phyloP scores from a whole-genome alignment of 140 eudicot species.

The Erigeron philadelphicus region DNA sequence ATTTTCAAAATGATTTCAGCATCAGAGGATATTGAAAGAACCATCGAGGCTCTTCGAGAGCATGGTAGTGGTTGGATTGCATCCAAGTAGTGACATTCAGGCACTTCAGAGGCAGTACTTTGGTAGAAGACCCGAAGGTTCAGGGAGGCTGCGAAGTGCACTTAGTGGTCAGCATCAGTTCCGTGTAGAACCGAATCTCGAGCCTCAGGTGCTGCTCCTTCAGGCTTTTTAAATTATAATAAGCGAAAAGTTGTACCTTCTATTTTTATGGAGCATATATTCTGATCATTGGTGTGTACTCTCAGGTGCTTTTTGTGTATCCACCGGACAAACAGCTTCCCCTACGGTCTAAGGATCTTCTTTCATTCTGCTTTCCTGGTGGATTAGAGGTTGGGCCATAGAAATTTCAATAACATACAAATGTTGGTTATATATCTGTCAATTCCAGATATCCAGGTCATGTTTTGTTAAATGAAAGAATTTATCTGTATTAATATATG shows the following conservation, averaged over 20 bases:
- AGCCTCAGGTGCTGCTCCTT: constrained; percentile 71
- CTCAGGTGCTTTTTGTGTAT: constrained; percentile 87
- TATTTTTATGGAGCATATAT: constrained; percentile 10
- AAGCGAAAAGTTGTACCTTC: neutral
- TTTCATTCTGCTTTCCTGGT: constrained; percentile 97
- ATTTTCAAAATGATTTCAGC: constrained; percentile 38
- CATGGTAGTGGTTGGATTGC: constrained; percentile 97
- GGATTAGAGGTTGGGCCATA: constrained; percentile 76
- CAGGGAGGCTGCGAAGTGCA: constrained; percentile 70
- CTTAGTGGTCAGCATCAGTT: constrained; percentile 70
- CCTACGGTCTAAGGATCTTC: constrained; percentile 81
- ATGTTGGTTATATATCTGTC: neutral
- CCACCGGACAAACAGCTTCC: constrained; percentile 96
- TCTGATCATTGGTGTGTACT: constrained; percentile 19
- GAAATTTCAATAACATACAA: neutral
- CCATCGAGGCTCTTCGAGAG: constrained; percentile 93
- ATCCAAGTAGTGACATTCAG: constrained; percentile 74
- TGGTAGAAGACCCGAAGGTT: constrained; percentile 69
- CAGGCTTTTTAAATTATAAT: neutral
- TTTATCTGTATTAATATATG: neutral
- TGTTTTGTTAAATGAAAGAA: neutral
- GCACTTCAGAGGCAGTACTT: constrained; percentile 63
- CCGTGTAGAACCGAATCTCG: constrained; percentile 83
- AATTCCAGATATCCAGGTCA: neutral
- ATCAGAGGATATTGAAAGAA: constrained; percentile 71